phyloP scores from a whole-genome alignment of 345 rosid genomes.

The Syzygium aqueum region DNA sequence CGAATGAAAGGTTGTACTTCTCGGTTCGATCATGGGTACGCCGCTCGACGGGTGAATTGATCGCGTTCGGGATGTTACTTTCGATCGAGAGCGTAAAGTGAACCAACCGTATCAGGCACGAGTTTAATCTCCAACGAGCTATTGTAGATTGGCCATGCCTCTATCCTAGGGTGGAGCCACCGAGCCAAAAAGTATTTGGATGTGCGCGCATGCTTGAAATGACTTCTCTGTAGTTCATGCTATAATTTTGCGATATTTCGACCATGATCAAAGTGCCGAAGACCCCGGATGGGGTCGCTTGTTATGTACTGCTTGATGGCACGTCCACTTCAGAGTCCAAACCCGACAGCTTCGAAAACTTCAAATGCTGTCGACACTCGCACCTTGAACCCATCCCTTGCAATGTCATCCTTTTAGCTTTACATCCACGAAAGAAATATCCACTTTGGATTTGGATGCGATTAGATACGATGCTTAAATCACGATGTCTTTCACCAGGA shows the following conservation, averaged over 20 bases:
- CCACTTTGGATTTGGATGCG: background rate
- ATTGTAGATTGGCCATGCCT: background rate
- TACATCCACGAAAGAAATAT: background rate
- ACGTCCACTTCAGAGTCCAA: background rate
- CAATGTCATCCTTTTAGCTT: background rate
- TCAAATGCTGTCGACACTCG: background rate
- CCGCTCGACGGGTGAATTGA: accelerated
- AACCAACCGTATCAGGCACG: background rate
- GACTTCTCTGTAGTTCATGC: background rate
- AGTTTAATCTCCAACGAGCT: background rate
- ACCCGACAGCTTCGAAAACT: background rate
- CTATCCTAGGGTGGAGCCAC: background rate
- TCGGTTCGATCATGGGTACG: accelerated
- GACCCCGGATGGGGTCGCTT: accelerated
- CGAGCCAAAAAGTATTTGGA: background rate
- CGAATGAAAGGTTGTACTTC: background rate
- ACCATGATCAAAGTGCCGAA: background rate
- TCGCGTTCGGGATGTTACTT: accelerated
- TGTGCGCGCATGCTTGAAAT: background rate
- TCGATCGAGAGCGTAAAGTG: background rate
- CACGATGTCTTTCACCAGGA: background rate
- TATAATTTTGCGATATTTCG: background rate
- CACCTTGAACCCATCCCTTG: background rate
- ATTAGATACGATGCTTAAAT: background rate
- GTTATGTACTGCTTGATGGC: background rate